A percentile compares a stretch with the other conserved stretches of the same genome.
These are phyloP conservation scores for Candida orba DNA, from an alignment of 805 yeast genomes.

Conservation along the genomic window DNA sequence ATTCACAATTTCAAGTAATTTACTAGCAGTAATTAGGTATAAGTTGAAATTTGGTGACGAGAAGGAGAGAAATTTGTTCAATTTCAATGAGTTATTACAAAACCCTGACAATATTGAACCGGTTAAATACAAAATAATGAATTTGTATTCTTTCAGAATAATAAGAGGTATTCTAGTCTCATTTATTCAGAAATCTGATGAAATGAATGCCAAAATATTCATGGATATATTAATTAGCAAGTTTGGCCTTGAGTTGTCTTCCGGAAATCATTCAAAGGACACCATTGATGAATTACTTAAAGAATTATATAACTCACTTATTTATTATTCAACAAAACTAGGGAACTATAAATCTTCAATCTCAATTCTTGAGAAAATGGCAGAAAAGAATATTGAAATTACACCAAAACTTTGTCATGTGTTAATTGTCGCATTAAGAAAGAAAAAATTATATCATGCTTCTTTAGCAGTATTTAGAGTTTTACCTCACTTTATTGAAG, in stretches of 20 bases:
- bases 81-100: constrained; percentile 8
- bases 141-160: constrained; percentile 10
- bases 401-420: constrained; percentile 13
- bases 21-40: constrained; percentile 1
- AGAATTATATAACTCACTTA: constrained; percentile 14
- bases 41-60: constrained; percentile 4
- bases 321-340: constrained; percentile 11
- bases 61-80: constrained; percentile 2
- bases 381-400: constrained; percentile 6
- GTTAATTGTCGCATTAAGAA: constrained; percentile 13
- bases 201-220: constrained; percentile 3
- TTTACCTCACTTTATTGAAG: constrained; percentile 11
- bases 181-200: constrained; percentile 5
- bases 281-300: background rate
- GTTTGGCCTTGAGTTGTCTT: too few relatives aligned
- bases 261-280: constrained; percentile 1
- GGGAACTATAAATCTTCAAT: constrained; percentile 12
- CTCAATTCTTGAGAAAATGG: constrained; percentile 11
- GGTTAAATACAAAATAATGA: constrained; percentile 6
- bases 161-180: constrained; percentile 8
- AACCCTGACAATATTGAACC: background rate
- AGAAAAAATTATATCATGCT: constrained; percentile 15
- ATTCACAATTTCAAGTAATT: background rate
- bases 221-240: constrained; percentile 7
- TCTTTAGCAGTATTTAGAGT: constrained; percentile 11